Evolutionary conservation across 805 yeast genomes (phyloP).

Genomic region (Danielozyma ontarioensis): DNA sequence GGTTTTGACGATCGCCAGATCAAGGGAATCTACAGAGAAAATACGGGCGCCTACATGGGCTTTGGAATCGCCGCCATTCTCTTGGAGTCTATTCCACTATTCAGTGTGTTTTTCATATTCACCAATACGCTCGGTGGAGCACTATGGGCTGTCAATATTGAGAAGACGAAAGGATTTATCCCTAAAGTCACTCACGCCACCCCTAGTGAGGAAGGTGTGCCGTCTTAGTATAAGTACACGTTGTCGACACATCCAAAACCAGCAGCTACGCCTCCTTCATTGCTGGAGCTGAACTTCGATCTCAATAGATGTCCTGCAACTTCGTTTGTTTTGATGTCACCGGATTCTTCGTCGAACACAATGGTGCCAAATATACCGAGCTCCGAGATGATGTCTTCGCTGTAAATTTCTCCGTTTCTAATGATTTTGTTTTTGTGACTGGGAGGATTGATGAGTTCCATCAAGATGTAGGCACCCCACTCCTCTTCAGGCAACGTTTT

Average conservation of each 20-base stretch:
- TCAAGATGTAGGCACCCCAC: constrained; percentile 88
- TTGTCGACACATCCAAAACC: constrained; percentile 97
- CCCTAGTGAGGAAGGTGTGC: constrained; percentile 1
- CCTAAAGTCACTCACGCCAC: too few species aligned
- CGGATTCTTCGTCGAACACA: constrained; percentile 62
- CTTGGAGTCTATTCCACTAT: constrained; percentile 50
- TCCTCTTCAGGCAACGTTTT: constrained; percentile 53
- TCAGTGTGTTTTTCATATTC: constrained; percentile 49
- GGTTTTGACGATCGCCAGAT: constrained; percentile 42
- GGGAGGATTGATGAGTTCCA: constrained; percentile 89
- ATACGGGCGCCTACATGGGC: constrained; percentile 39
- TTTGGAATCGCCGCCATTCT: constrained; percentile 51
- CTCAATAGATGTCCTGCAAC: constrained; percentile 83
- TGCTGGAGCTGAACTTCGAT: constrained; percentile 78
- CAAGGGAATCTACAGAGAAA: constrained; percentile 27
- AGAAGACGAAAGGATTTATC: constrained; percentile 4
- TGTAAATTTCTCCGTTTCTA: constrained; percentile 54
- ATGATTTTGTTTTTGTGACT: constrained; percentile 62
- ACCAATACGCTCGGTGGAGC: constrained; percentile 63
- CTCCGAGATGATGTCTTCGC: constrained; percentile 83
- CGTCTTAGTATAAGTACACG: constrained; percentile 45
- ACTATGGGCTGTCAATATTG: constrained; percentile 49
- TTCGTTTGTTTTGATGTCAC: constrained; percentile 55
- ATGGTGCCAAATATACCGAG: constrained; percentile 86
- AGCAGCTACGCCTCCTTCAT: constrained; percentile 99